Conservation (phyloP, 2,329 filamentous ascomycete species). For the Cytospora mali region DNA sequence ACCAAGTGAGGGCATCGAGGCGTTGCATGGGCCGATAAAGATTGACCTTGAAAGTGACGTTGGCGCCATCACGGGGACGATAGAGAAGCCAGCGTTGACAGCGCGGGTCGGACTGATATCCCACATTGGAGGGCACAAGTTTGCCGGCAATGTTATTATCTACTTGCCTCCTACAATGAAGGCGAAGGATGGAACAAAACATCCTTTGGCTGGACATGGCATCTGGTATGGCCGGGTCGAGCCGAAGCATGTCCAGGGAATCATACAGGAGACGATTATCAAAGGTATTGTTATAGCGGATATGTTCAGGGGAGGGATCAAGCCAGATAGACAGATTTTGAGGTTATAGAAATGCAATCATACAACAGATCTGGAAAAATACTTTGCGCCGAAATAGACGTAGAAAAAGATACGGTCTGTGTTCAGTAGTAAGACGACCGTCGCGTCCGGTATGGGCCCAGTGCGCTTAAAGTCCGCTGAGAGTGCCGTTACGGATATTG, state of each 20-base stretch:
- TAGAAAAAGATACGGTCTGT: background rate
- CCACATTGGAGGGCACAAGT: slow-evolving; percentile 84
- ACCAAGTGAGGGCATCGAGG: slow-evolving; percentile 48
- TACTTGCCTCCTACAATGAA: slow-evolving; percentile 67
- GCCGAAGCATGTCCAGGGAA: slow-evolving; percentile 73
- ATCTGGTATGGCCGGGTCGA: slow-evolving; percentile 84
- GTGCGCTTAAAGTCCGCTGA: background rate
- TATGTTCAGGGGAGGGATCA: slow-evolving; percentile 72
- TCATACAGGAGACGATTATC: slow-evolving; percentile 71
- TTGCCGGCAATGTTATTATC: slow-evolving; percentile 81
- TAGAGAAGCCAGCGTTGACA: slow-evolving; percentile 32
- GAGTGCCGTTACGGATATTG: background rate
- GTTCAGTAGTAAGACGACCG: too few species aligned
- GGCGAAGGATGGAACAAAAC: slow-evolving; percentile 44
- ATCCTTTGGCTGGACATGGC: slow-evolving; percentile 69
- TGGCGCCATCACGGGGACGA: slow-evolving; percentile 31
- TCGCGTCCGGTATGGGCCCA: background rate
- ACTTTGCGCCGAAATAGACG: background rate
- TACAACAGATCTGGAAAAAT: background rate
- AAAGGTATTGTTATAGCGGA: slow-evolving; percentile 69
- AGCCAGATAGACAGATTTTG: slow-evolving; percentile 55
- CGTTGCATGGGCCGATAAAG: slow-evolving; percentile 51
- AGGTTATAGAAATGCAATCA: slow-evolving; percentile 41
- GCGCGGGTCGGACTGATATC: slow-evolving; percentile 72
- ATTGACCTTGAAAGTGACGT: slow-evolving; percentile 38